Conservation (phyloP, 1,284 basidiomycete species). For the Binderoboletus segoi region DNA sequence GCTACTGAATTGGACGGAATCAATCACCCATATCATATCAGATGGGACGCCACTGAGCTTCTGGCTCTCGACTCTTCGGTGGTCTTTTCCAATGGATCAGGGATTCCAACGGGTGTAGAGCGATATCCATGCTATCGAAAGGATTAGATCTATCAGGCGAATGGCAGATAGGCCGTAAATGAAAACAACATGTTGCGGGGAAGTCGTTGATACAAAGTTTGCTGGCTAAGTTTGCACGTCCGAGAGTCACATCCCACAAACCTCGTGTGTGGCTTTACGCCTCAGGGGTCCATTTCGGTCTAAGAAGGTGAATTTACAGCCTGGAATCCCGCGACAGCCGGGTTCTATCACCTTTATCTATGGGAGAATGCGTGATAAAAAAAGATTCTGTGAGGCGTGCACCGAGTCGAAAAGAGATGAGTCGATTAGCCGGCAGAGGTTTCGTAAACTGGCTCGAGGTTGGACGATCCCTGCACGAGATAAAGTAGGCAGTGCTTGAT, state of each 20-base stretch:
- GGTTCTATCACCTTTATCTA: conserved; percentile 24
- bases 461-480: conserved; percentile 15
- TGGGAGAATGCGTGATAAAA: conserved; percentile 15
- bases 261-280: conserved; percentile 21
- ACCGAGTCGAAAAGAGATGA: too few species aligned
- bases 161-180: conserved; percentile 23
- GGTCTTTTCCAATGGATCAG: conserved; percentile 5
- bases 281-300: conserved; percentile 13
- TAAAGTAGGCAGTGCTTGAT: conserved; percentile 12
- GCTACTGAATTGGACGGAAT: conserved; percentile 9
- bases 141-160: conserved; percentile 8
- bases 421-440: too few species aligned
- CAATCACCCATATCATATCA: background rate
- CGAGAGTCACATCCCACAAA: conserved; percentile 10
- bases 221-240: conserved; percentile 15
- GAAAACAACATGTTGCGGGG: conserved; percentile 32
- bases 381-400: background rate
- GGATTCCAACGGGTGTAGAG: conserved; percentile 12
- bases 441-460: conserved; percentile 12
- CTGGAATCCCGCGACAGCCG: too few species aligned
- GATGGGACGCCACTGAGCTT: conserved; percentile 17
- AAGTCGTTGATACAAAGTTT: conserved; percentile 23
- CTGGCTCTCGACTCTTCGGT: conserved; percentile 6
- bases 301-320: background rate
- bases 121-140: conserved; percentile 12